These are phyloP conservation scores for Nephromyces sp. DNA, from an alignment of 169 alveolate species.

Conservation along the genomic window DNA sequence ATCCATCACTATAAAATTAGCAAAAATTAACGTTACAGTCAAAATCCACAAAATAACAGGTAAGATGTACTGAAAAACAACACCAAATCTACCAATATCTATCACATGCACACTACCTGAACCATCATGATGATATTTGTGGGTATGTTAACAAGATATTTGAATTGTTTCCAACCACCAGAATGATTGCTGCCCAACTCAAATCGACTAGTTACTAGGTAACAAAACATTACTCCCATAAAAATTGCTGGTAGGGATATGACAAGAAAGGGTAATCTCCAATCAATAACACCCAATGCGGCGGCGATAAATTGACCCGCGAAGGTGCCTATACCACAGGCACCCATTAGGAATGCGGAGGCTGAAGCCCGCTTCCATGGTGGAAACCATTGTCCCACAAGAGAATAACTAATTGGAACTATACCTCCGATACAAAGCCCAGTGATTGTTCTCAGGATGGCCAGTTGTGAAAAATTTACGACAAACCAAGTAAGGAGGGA, in stretches of 20 bases:
- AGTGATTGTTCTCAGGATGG: constrained; percentile 4
- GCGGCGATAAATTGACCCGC: constrained; percentile 28
- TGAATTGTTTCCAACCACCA: constrained; percentile 1
- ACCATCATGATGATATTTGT: constrained; percentile 20
- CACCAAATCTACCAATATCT: neutral
- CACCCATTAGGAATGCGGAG: constrained; percentile 25
- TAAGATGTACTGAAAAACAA: neutral
- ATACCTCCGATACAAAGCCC: constrained; percentile 27
- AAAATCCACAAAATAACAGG: neutral
- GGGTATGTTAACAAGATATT: constrained; percentile 2
- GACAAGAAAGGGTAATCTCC: constrained; percentile 30
- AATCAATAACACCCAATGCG: constrained; percentile 19
- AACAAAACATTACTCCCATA: constrained; percentile 13
- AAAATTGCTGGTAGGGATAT: constrained; percentile 16
- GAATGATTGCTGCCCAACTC: neutral
- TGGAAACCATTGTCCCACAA: constrained; percentile 27
- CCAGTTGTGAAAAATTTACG: constrained; percentile 12
- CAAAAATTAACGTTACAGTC: too few species aligned
- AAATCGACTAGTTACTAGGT: constrained; percentile 4
- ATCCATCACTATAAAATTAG: too few species aligned
- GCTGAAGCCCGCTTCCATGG: constrained; percentile 21
- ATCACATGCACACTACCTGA: constrained; percentile 1
- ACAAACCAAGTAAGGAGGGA: neutral
- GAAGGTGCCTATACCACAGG: constrained; percentile 27
- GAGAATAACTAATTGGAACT: constrained; percentile 16